Conservation (phyloP, 2,329 filamentous ascomycete genomes). For the Diplodia mutila region DNA sequence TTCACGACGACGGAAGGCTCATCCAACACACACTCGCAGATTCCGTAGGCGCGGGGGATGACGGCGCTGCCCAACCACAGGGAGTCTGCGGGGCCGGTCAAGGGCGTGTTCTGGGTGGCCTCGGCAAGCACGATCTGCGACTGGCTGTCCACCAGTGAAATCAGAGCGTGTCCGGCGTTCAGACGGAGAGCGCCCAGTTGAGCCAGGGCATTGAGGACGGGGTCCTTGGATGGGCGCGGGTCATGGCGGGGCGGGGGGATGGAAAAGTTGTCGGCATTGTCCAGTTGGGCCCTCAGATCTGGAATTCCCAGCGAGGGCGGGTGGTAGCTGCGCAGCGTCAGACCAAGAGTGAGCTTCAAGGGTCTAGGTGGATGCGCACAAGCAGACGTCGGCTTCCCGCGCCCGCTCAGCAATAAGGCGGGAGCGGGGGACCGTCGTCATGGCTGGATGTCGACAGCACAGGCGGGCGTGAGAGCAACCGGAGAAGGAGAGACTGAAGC, state of each 20-base stretch:
- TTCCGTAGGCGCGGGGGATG: conserved; percentile 38
- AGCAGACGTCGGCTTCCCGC: not conserved
- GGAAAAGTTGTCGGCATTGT: not conserved
- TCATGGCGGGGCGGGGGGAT: conserved; percentile 30
- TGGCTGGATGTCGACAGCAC: not conserved
- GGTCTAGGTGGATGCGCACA: not conserved
- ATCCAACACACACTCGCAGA: conserved; percentile 31
- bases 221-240: conserved; percentile 34
- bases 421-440: no score
- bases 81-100: conserved; percentile 33
- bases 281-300: not conserved
- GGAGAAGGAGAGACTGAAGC: no score
- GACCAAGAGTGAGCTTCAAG: no score
- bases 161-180: conserved; percentile 39
- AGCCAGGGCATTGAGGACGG: conserved; percentile 42
- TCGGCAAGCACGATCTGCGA: conserved; percentile 43
- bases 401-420: not conserved
- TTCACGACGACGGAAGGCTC: not conserved
- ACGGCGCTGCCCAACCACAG: conserved; percentile 39
- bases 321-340: not conserved
- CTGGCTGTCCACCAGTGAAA: conserved; percentile 44
- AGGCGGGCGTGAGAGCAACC: no score
- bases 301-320: not conserved
- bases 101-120: conserved; percentile 37
- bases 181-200: conserved; percentile 45